Base-by-base conservation (phyloP, 345 rosid species). In the Combretum micranthum region DNA sequence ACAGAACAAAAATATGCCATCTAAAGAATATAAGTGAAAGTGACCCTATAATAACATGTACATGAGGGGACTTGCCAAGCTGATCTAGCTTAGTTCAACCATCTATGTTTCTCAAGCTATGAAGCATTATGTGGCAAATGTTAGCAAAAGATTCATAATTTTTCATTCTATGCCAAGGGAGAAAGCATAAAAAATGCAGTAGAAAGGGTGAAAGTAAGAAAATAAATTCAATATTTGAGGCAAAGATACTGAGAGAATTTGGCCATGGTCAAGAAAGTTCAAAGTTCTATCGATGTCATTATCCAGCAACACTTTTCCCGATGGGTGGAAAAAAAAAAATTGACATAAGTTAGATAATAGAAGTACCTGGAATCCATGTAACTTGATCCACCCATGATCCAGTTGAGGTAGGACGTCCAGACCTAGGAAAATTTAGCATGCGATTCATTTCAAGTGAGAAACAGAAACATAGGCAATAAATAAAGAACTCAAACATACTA, bases 381-480 rank as follows among this genome's bases (percentile, higher is more conserved):
- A 92, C 96, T 68, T 92, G 98, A 74, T 92, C 93, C 56, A 81
- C 77, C 98, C 98, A 88, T 58, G 95, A 74, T 32, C 58, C 87
- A 13, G 83, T 61, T 52, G 62, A 74, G 56, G 70, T 80, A 71
- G 95, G 88, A 52, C 83, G 88, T 42, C 96, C 95, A 0, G 96
- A 91, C 86, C 98, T 91, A 78, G 65, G 55, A 42, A 55, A 55
- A 70, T 32, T 42, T 48, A 64, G n/a, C 42, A 5, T 62, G 26
- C 44, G 15, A 12, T 42, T 22, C 21, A 11, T 44, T 44, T 22
- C 20, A 43, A 21, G 51, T 42, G 21, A 42, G 43, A 32, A 32
- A 32, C 8, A 7, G 39, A 32, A 32, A 32, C 39, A 32, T 32
- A 32, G 39, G 9, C 39, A 32, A 25, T 25, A 25, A 25, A 25